Evolutionary conservation across 140 eudicot genomes (phyloP).

Genomic region (Senecio squalidus): DNA sequence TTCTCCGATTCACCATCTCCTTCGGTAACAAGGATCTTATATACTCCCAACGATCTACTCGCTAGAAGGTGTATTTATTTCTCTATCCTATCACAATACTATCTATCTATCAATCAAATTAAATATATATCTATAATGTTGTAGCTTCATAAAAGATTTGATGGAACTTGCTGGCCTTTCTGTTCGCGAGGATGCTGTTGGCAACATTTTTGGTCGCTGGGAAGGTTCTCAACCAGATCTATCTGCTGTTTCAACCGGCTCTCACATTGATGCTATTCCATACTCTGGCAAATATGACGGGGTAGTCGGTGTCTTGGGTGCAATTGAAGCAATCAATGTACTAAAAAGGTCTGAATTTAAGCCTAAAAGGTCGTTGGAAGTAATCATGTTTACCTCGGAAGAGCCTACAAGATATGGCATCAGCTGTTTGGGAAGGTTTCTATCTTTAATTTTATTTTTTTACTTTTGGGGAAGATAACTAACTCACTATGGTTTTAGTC

Average conservation of each 20-base stretch:
- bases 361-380: constrained; percentile 88
- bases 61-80: constrained; percentile 66
- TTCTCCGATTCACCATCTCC: constrained; percentile 94
- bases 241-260: constrained; percentile 81
- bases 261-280: constrained; percentile 98
- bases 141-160: constrained; percentile 70
- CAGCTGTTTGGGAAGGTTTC: constrained; percentile 94
- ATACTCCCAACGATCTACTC: constrained; percentile 65
- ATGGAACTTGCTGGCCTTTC: constrained; percentile 86
- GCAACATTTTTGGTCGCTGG: constrained; percentile 98
- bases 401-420: constrained; percentile 98
- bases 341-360: constrained; percentile 83
- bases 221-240: constrained; percentile 69
- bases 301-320: constrained; percentile 95
- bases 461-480: background rate
- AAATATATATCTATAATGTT: no score
- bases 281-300: constrained; percentile 98
- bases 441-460: no score
- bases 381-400: constrained; percentile 98
- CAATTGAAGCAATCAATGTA: constrained; percentile 89
- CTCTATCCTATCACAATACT: no score
- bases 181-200: constrained; percentile 91
- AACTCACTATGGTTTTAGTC: constrained; percentile 59
- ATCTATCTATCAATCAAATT: no score
- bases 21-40: constrained; percentile 87